Evolutionary conservation across 2,329 filamentous ascomycete genomes (phyloP), one percentile per base, ranked within the genome.

Genomic region (Cyphellophora attinorum): DNA sequence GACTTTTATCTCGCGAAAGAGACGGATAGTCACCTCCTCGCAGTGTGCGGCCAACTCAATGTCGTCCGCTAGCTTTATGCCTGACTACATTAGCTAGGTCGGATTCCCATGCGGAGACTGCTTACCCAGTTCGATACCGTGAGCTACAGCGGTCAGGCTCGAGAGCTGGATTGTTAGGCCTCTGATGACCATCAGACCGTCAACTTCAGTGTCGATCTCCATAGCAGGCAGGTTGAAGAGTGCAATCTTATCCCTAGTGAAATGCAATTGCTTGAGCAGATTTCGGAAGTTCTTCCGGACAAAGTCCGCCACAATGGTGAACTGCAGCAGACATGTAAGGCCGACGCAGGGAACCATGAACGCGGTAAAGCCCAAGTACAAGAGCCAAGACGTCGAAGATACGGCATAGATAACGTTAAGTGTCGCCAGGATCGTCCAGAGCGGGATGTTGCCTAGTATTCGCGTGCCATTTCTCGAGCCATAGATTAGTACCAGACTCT

Each of bases 151-250:
- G 3, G 61, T 70, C 36, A 74, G 45, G 5, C 55, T 65, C 2
- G 65, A 68, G 3, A 72, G 48, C 1, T 60, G 66, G n/a, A 73
- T 54, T 0, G 68, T 72, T 3, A 69, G 47, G 0, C 67, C 69
- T n/a, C 69, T 57, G 27, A 72, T 56, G 5, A 69, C 66, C 45
- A 73, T 62, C 12, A 72, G 51, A 0, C 69, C 70, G 41, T 67
- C 59, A 11, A 71, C 65, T 16, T 70, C 65, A 0, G 62, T 68
- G 43, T 73, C 69, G 28, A 73, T 71, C 44, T 72, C 68, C 34
- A 73, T 48, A 2, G 67, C 68, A 0, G 70, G 67, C 5, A 68
- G 46, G 33, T 65, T 57, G 41, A 68, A 67, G 34, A 67, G 52
- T 3, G 65, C 66, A 36, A 73, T 57, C 38, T 63, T 64, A 39